Base-by-base conservation (phyloP, 306 rosid species). In the Erythrophleum fordii region DNA sequence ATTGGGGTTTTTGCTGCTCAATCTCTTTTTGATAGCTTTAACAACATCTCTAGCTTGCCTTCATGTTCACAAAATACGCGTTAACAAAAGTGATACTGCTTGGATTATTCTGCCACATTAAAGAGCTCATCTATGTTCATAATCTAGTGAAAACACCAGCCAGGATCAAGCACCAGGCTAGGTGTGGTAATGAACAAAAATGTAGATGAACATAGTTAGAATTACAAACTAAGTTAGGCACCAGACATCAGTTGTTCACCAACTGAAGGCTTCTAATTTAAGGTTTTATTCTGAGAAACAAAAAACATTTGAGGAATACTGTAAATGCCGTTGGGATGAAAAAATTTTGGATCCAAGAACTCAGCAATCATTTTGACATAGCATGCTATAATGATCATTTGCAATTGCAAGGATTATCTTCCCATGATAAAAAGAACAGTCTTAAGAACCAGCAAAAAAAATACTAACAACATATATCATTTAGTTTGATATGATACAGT, bases 21-120 rank as follows among this genome's bases (percentile, higher is more conserved):
- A 45, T 45, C 89, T 88, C 80, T 91, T 87, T 80, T 91, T 91
- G 35, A 89, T 83, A 48, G 90, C 93, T 81, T 89, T 91, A 26
- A 89, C 78, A 46, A 83, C 90, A 48, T 82, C 91, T 76, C 62
- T 89, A 73, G 91, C 90, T 81, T 82, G 90, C 81, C 93, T 91
- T 86, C 83, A 61, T 26, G 42, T 25, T 31, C 62, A 60, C 39
- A 28, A 72, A 76, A 11, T 49, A 58, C 1, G 26, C 6, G 61
- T 67, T 67, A 68, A 23, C 10, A 26, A 80, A 6, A 65, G 26
- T 53, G 17, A 34, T 8, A 26, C 20, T 8, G 37, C 62, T 46
- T 76, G n/a, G 23, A 34, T 51, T 71, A 60, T 69, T 79, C 29
- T 29, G 79, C 39, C 18, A 77, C 51, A 77, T 22, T 28, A 65